Conservation (phyloP, 495 filamentous ascomycete genomes). For the Penicillium alfredii region DNA sequence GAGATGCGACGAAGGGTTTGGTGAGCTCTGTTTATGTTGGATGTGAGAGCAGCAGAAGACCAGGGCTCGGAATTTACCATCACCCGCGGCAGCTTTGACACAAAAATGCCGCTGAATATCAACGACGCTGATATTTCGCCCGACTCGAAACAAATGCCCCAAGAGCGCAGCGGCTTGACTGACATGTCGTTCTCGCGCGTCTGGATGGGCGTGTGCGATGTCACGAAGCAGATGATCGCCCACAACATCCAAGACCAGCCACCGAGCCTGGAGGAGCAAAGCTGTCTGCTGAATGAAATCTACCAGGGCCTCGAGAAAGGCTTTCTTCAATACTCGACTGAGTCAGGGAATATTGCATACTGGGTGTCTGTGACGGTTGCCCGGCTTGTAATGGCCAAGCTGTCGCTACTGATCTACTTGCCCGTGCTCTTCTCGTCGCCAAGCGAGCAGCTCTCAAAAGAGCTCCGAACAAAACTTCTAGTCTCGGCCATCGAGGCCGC, state of each 20-base stretch:
- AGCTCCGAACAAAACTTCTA: constrained; percentile 34
- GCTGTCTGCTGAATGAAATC: constrained; percentile 37
- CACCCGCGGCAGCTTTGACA: constrained; percentile 61
- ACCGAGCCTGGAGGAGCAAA: constrained; percentile 37
- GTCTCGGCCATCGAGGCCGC: constrained; percentile 47
- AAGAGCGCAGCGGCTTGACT: constrained; percentile 53
- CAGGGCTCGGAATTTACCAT: constrained; percentile 63
- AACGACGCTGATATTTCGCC: constrained; percentile 70
- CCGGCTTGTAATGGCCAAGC: constrained; percentile 36
- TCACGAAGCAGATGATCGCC: constrained; percentile 49
- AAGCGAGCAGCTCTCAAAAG: constrained; percentile 28
- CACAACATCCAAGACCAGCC: constrained; percentile 10
- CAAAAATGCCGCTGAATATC: constrained; percentile 63
- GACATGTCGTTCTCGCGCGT: constrained; percentile 68
- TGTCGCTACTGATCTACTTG: constrained; percentile 41
- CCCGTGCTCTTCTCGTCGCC: constrained; percentile 37
- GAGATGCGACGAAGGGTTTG: constrained; percentile 72
- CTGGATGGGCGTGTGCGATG: constrained; percentile 43
- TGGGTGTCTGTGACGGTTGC: constrained; percentile 40
- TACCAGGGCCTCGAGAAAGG: constrained; percentile 35
- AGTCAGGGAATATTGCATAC: constrained; percentile 31
- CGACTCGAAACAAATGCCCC: constrained; percentile 49
- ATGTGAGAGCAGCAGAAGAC: constrained; percentile 69
- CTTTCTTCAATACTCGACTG: constrained; percentile 38
- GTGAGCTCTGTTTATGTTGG: constrained; percentile 69